Percentiles rank a stretch among this genome's conserved stretches.
phyloP scores from a whole-genome alignment of 2,329 filamentous ascomycete genomes.

The Exophiala oligosperma region DNA sequence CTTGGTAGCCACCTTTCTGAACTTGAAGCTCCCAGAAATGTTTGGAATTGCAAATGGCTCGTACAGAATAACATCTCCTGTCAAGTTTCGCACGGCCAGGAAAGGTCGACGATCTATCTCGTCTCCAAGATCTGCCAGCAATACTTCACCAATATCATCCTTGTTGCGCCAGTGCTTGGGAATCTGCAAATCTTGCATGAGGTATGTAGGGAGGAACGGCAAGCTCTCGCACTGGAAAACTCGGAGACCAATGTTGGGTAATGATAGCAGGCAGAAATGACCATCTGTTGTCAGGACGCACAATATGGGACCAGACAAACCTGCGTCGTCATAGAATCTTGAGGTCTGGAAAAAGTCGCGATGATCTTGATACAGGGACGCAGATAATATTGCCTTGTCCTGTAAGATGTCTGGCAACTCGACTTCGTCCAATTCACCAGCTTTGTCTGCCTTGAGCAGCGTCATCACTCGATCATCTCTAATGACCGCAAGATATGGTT shows the following conservation, averaged over 20 bases:
- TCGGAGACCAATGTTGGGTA: slow-evolving; percentile 70
- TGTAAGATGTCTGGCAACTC: slow-evolving; percentile 61
- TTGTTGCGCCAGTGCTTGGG: slow-evolving; percentile 69
- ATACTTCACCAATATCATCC: slow-evolving; percentile 73
- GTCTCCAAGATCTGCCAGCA: slow-evolving; percentile 85
- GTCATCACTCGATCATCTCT: slow-evolving; percentile 80
- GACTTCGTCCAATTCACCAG: slow-evolving; percentile 82
- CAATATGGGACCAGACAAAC: slow-evolving; percentile 50
- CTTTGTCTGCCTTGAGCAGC: slow-evolving; percentile 75
- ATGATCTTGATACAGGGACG: slow-evolving; percentile 76
- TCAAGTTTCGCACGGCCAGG: slow-evolving; percentile 75
- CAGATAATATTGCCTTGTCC: slow-evolving; percentile 74
- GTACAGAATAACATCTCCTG: slow-evolving; percentile 84
- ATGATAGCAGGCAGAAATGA: slow-evolving; percentile 65
- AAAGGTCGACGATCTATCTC: slow-evolving; percentile 69
- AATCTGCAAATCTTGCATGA: slow-evolving; percentile 67
- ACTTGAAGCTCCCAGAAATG: slow-evolving; percentile 56
- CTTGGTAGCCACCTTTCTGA: slow-evolving; percentile 71
- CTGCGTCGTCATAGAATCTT: slow-evolving; percentile 34
- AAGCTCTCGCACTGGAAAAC: slow-evolving; percentile 76
- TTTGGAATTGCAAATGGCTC: slow-evolving; percentile 63
- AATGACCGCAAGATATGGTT: slow-evolving; percentile 81
- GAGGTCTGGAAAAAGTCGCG: slow-evolving; percentile 58
- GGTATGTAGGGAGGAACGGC: slow-evolving; percentile 71
- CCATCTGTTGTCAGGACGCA: slow-evolving; percentile 77